Evolutionary conservation across 108 stramenopile genomes (phyloP), one percentile per base, ranked within the genome.

Genomic region (Fragilaria crotonensis): DNA sequence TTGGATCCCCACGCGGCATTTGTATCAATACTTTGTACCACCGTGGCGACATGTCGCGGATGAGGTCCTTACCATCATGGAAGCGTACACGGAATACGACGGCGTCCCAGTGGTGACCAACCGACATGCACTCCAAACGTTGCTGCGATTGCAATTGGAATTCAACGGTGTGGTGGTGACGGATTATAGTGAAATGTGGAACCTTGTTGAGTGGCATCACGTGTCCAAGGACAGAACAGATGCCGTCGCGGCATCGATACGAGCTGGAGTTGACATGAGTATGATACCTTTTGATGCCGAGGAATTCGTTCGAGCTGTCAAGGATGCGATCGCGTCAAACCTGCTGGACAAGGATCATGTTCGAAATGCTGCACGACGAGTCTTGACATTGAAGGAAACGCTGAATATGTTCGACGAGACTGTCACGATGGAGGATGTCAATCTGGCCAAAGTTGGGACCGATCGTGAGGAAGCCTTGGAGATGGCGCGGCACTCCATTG

Each of bases 241-340:
- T 22, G 79, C 89, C 21, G 62, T 84, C 4, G 45, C 30, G 20
- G 32, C 79, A 30, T 52, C 84, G 27, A 62, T 90, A 60, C 11
- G 30, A 33, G 83, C 87, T 41, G 85, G 84, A 22, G 82, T 93
- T 22, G 91, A 93, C 54, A 89, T 93, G 87, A 77, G 78, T 48
- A 87, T 86, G 85, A 72, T 83, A 44, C 81, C 81, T 4, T 72
- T 58, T 7, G 58, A 70, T 19, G 62, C 54, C 2, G 76, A 76
- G 21, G 74, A 52, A 0, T 84, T 82, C 48, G 19, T 54, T 23
- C 54, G 71, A 21, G 66, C 57, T 23, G 52, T 81, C 18, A 31
- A 59, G n/a, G 33, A 49, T 14, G 59, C 51, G 20, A 63, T 77
- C 4, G 30, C 26, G 18, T 51, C 30, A 3, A 59, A 68, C 22